Evolutionary conservation across 352 stramenopile species (phyloP), one percentile per base, ranked within the genome.

Genomic region (Hyaloperonospora brassicae): DNA sequence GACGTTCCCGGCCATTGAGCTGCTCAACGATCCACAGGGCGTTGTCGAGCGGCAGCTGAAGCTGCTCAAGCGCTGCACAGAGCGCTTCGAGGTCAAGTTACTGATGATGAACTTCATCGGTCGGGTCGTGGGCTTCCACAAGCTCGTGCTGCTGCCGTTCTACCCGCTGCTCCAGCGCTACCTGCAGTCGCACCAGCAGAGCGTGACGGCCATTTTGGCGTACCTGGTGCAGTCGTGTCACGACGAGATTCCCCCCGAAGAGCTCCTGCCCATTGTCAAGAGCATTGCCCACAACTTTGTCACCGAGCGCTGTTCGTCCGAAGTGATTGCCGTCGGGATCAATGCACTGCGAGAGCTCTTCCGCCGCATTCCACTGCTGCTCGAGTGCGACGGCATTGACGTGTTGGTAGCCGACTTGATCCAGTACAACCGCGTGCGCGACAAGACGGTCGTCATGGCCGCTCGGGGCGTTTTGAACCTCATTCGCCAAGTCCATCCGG

Each of bases 71-170:
- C 75, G 55, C 64, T 98, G 66, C 55, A 95, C 84, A 5, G 84
- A 96, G 57, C 80, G 82, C 30, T 96, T 97, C 36, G 86, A 98
- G 59, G 83, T 95, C 44, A 97, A 98, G 59, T 77, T 99, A 47
- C 73, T 98, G 21, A 97, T 98, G 87, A 97, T 99, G 79, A 98
- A 99, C 75, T 98, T 99, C 64, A 97, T 99, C 42, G 95, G 93
- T 12, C 86, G 96, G 12, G 66, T 98, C 27, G 72, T 98, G 5
- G 96, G 96, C n/a, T 96, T 98, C 64, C 96, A 99, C 74, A 96
- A 98, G 69, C 76, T 99, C 40, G 74, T 98, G 31, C 61, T 99
- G 45, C 75, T 99, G 41, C 81, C 84, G 27, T 93, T 98, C 57
- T 99, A 99, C 79, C 85, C 95, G 30, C 87, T 98, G 49, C 62